phyloP scores from a whole-genome alignment of 768 basidiomycete genomes.

The Hericium alpestre region DNA sequence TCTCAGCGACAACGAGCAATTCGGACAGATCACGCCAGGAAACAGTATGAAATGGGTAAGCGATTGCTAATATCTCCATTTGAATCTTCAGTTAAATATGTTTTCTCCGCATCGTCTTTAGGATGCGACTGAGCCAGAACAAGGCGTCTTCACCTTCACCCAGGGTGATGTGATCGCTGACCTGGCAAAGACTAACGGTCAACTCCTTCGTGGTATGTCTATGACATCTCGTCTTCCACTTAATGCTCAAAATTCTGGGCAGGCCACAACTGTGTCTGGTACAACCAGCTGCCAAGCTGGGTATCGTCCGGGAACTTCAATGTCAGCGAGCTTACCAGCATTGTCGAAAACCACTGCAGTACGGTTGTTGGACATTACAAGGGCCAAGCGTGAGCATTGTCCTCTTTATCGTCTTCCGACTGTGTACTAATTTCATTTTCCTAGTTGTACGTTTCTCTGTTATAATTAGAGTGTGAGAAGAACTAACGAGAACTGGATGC shows the following conservation, averaged over 20 bases:
- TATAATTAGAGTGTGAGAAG: background rate
- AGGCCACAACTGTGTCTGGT: conserved; percentile 34
- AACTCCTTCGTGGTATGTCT: conserved; percentile 32
- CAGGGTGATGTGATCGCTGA: conserved; percentile 34
- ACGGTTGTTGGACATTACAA: conserved; percentile 29
- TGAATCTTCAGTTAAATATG: background rate
- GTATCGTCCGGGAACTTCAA: conserved; percentile 22
- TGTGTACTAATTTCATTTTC: background rate
- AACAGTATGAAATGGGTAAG: conserved; percentile 38
- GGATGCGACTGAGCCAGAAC: conserved; percentile 43
- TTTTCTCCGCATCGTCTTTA: conserved; percentile 10
- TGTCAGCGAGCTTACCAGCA: conserved; percentile 19
- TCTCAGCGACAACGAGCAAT: conserved; percentile 25
- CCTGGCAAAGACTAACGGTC: conserved; percentile 35
- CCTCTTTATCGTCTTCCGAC: conserved; percentile 11
- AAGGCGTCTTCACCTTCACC: conserved; percentile 36
- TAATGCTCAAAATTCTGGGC: background rate
- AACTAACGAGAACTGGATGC: conserved; percentile 1
- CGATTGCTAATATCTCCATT: background rate
- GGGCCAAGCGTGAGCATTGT: conserved; percentile 24
- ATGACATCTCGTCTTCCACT: background rate
- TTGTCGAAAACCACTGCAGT: conserved; percentile 25
- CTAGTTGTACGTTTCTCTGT: background rate
- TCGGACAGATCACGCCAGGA: conserved; percentile 34
- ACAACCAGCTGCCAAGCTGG: conserved; percentile 33